Percentiles rank a stretch among this genome's conserved stretches.
Evolutionary conservation across 2,329 filamentous ascomycete species (phyloP).

Genomic region (Aspergillus hiratsukae): DNA sequence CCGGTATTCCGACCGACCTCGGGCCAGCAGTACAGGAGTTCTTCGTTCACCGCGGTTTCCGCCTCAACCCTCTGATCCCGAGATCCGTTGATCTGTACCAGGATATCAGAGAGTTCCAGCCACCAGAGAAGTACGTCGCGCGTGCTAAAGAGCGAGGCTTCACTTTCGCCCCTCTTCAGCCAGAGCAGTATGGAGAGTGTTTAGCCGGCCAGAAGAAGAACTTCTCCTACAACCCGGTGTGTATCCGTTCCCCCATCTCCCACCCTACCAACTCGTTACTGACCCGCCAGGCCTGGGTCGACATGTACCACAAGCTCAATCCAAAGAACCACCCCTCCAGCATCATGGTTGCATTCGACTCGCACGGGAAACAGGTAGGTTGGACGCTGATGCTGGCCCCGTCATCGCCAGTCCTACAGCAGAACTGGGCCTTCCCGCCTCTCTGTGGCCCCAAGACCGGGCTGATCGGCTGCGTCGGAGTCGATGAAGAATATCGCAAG

Average conservation of each 20-base stretch:
- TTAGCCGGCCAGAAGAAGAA: constrained; percentile 37
- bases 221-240: constrained; percentile 34
- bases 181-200: constrained; percentile 37
- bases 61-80: constrained; percentile 19
- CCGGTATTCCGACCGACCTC: constrained; percentile 40
- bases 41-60: constrained; percentile 40
- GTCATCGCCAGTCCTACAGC: constrained; percentile 25
- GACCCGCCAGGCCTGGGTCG: constrained; percentile 36
- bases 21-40: constrained; percentile 33
- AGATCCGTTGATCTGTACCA: constrained; percentile 39
- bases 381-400: constrained; percentile 45
- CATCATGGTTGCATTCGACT: constrained; percentile 41
- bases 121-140: constrained; percentile 32
- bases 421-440: constrained; percentile 39
- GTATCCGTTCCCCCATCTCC: constrained; percentile 1
- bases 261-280: background rate
- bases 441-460: constrained; percentile 40
- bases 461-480: constrained; percentile 43
- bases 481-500: constrained; percentile 35
- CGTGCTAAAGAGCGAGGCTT: constrained; percentile 32
- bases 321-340: constrained; percentile 34
- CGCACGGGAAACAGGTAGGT: constrained; percentile 36
- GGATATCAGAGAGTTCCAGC: constrained; percentile 33
- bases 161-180: constrained; percentile 33
- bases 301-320: constrained; percentile 35